Evolutionary conservation across 257 asterid genomes (phyloP), one percentile per base, ranked within the genome.

Genomic region (Avicennia marina): DNA sequence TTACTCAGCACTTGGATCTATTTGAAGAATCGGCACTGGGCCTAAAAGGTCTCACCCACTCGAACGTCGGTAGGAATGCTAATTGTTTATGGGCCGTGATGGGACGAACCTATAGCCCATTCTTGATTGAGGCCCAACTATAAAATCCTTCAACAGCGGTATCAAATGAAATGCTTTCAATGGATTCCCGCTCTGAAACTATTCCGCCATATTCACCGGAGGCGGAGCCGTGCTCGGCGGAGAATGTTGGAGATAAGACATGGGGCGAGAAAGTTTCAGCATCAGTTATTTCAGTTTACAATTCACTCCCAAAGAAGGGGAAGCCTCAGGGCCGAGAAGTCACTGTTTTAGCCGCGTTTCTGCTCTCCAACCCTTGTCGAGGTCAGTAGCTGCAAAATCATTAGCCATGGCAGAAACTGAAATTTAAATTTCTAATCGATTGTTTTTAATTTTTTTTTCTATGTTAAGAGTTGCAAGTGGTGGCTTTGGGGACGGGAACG

Each of bases 311-410:
- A 4, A 93, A 86, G 76, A 86, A 93, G 67, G 98, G 98, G 48
- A 86, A 89, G 81, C 98, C 97, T 49, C 98, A 93, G 58, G 97
- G 97, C 46, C 87, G 87, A 13, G 98, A 93, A 75, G 97, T 93
- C 70, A 88, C 97, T 13, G 98, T 93, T 53, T 68, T 86, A 64
- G 90, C 97, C n/a, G 84, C 98, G 45, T 93, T 86, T 72, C 83
- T 93, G 41, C 67, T 74, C 59, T 88, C 98, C 68, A 49, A 72
- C 22, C 80, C 90, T 41, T 65, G 75, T 38, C 80, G 70, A 77
- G 97, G 98, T 90, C 11, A 2, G 65, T 21, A 6, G 22, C 17
- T 22, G 33, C 55, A 19, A n/a, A 42, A 11, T 45, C 4, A 18
- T 40, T 27, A 32, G 49, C 58, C 40, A 4, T 15, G 8, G 17